phyloP scores from a whole-genome alignment of 768 basidiomycete genomes.

The Trametes coccinea region DNA sequence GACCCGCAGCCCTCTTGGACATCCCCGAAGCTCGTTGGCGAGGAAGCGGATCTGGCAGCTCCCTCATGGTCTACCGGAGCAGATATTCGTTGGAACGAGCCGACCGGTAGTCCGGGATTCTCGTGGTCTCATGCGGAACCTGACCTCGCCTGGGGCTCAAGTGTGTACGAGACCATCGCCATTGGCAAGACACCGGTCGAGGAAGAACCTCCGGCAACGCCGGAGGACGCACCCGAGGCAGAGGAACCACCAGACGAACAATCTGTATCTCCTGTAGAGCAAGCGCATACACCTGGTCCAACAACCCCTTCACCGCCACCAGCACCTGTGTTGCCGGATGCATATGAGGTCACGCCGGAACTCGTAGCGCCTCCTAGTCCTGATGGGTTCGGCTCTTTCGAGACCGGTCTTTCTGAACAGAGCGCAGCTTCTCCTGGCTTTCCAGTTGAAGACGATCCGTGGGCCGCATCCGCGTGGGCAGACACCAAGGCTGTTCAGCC shows the following conservation, averaged over 20 bases:
- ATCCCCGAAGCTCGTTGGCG: constrained; percentile 32
- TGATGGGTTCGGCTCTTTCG: constrained; percentile 62
- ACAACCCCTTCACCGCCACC: not conserved
- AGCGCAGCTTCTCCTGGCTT: constrained; percentile 41
- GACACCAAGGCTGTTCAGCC: constrained; percentile 1
- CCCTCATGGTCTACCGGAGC: constrained; percentile 58
- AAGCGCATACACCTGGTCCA: not conserved
- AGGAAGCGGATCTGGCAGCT: constrained; percentile 55
- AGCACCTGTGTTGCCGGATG: constrained; percentile 4
- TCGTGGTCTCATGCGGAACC: constrained; percentile 42
- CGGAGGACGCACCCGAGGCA: not conserved
- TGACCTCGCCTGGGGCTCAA: constrained; percentile 32
- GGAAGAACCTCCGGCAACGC: not conserved
- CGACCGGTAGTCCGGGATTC: constrained; percentile 39
- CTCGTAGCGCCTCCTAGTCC: constrained; percentile 37
- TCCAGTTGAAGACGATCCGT: constrained; percentile 31
- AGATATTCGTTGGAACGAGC: constrained; percentile 48
- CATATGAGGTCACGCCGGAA: constrained; percentile 6
- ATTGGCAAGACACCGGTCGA: constrained; percentile 30
- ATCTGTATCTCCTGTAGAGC: not conserved
- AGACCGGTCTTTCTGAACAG: constrained; percentile 43
- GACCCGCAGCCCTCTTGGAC: constrained; percentile 18
- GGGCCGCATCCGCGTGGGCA: constrained; percentile 34
- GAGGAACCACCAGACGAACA: not conserved
- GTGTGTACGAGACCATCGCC: constrained; percentile 44